Evolutionary conservation across 2,329 filamentous ascomycete genomes (phyloP).

Genomic region (Aspergillus proliferans): DNA sequence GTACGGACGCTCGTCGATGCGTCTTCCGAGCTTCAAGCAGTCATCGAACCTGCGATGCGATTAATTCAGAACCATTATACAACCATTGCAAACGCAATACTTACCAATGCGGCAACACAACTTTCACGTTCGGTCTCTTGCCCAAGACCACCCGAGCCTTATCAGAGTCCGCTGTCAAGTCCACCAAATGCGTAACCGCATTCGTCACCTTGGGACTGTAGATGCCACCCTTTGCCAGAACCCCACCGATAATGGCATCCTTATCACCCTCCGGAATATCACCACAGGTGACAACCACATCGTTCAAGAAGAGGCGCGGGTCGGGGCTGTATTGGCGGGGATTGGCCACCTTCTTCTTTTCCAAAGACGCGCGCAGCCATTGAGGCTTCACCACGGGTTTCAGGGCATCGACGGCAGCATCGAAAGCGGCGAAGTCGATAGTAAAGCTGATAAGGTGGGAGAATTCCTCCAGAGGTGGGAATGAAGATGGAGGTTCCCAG

Average conservation of each 20-base stretch:
- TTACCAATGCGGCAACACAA: constrained; percentile 90
- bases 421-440: constrained; percentile 87
- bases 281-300: constrained; percentile 74
- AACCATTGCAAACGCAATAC: constrained; percentile 13
- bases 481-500: constrained; percentile 31
- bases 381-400: constrained; percentile 75
- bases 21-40: constrained; percentile 84
- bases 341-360: constrained; percentile 64
- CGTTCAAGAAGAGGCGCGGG: constrained; percentile 80
- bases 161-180: constrained; percentile 66
- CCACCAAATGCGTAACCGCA: constrained; percentile 81
- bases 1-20: constrained; percentile 85
- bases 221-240: constrained; percentile 80
- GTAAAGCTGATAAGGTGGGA: constrained; percentile 68
- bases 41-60: constrained; percentile 72
- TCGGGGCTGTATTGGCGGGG: constrained; percentile 85
- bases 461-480: constrained; percentile 41
- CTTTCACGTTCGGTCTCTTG: constrained; percentile 66
- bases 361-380: constrained; percentile 70
- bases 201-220: constrained; percentile 66
- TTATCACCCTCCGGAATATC: constrained; percentile 81
- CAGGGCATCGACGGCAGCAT: constrained; percentile 65
- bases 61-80: neutral
- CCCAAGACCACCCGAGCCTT: constrained; percentile 54
- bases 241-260: constrained; percentile 85